Base-by-base conservation (phyloP, 1,284 basidiomycete species). In the Ganoderma resinaceum region DNA sequence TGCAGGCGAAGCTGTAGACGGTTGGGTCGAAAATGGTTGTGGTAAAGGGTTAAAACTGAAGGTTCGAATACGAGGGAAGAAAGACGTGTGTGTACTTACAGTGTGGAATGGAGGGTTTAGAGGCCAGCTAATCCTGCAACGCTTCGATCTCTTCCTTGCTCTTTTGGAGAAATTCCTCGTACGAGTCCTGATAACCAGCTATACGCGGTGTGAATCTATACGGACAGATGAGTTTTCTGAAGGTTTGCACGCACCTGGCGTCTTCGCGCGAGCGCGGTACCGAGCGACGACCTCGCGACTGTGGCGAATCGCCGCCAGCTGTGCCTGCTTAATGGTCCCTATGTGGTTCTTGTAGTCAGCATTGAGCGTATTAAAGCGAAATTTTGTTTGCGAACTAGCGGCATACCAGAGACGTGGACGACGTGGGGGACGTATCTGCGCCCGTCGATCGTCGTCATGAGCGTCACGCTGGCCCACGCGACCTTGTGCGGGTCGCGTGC, bases 321-420 rank as follows among this genome's bases (percentile, higher is more conserved):
- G 93, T 0, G 87, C 87, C 61, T 95, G 92, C 77, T 91, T 94
- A 58, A 94, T 91, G 0, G 93, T 95, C 0, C 93, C 93, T 94
- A 68, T 20, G 59, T 23, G 12, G 5, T 2, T 16, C 29, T 35
- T 18, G 12, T 31, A 6, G 1, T 35, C 16, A 35, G 12, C 40
- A 40, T 16, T 1, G 1, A 38, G n/a, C n/a, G n/a, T n/a, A n/a
- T n/a, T n/a, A n/a, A n/a, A n/a, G n/a, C n/a, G n/a, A 37, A 37
- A 3, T 20, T 20, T 16, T 16, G 38, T 40, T 40, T 40, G 7
- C 40, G 18, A 42, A 20, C 0, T n/a, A 5, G 33, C 18, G 37
- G 75, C 84, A 61, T 67, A 93, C 93, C 93, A 53, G 93, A 93
- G 18, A 93, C 82, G 72, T 93, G 92, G 0, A 94, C 82, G 23